Evolutionary conservation across 108 stramenopile genomes (phyloP).

Genomic region (Skeletonema tropicum): DNA sequence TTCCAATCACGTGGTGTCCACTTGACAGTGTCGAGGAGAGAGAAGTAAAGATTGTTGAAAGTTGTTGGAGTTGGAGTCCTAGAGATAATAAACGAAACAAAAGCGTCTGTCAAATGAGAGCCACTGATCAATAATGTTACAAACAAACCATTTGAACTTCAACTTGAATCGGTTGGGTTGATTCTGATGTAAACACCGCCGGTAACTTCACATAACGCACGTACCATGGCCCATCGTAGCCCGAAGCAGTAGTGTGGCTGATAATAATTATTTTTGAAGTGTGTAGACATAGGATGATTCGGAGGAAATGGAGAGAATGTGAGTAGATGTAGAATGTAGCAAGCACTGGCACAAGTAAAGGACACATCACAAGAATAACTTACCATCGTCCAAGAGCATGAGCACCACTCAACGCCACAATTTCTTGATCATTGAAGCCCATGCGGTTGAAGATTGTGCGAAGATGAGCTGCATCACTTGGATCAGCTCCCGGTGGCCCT

Average conservation of each 20-base stretch:
- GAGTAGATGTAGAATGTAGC: not conserved
- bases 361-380: not conserved
- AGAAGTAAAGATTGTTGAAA: conserved; percentile 86
- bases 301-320: not conserved
- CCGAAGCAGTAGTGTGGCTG: conserved; percentile 74
- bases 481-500: conserved; percentile 63
- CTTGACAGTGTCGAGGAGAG: conserved; percentile 53
- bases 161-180: conserved; percentile 37
- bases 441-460: conserved; percentile 89
- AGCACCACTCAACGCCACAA: conserved; percentile 88
- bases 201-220: conserved; percentile 84
- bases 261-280: not conserved
- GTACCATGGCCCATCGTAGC: conserved; percentile 86
- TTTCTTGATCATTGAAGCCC: conserved; percentile 89
- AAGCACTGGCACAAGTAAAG: no score
- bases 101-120: not conserved
- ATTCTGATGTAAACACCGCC: conserved; percentile 71
- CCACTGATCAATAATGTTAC: not conserved
- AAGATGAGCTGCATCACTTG: conserved; percentile 69
- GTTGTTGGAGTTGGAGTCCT: conserved; percentile 76
- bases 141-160: not conserved
- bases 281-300: not conserved
- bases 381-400: conserved; percentile 87
- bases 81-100: not conserved
- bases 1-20: conserved; percentile 71